These are phyloP conservation scores for Boletus tylopilopsis DNA, from an alignment of 768 basidiomycete species.

Conservation along the genomic window DNA sequence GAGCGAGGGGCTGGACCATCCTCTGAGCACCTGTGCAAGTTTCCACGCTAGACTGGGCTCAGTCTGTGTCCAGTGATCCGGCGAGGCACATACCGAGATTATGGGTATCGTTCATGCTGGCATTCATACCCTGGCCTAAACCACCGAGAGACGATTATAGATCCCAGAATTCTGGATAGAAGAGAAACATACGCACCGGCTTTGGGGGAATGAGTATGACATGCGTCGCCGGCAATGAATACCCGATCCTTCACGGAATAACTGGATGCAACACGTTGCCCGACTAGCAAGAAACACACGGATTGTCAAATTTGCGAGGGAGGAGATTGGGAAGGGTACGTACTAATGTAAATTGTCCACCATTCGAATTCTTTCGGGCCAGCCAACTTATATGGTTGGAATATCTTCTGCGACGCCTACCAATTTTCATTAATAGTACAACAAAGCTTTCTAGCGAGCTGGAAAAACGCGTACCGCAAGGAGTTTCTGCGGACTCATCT, in stretches of 20 bases:
- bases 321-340: slow-evolving; percentile 16
- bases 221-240: slow-evolving; percentile 77
- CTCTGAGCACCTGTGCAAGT: slow-evolving; percentile 41
- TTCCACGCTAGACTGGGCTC: slow-evolving; percentile 45
- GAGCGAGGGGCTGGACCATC: slow-evolving; percentile 36
- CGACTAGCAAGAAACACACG: slow-evolving; percentile 40
- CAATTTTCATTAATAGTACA: neutral
- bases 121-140: slow-evolving; percentile 73
- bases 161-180: neutral
- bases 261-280: slow-evolving; percentile 66
- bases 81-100: slow-evolving; percentile 47
- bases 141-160: neutral
- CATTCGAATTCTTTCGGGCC: slow-evolving; percentile 53
- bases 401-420: slow-evolving; percentile 52
- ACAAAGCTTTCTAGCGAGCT: no score
- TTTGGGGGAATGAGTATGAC: slow-evolving; percentile 66
- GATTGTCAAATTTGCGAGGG: neutral
- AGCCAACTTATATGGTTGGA: slow-evolving; percentile 53
- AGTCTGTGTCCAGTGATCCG: slow-evolving; percentile 40
- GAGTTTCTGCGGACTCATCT: slow-evolving; percentile 47
- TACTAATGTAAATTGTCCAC: slow-evolving; percentile 74
- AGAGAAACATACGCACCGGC: slow-evolving; percentile 38
- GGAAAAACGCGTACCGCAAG: slow-evolving; percentile 41
- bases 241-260: slow-evolving; percentile 61
- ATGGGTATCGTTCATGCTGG: slow-evolving; percentile 71